phyloP scores from a whole-genome alignment of 371 early-diverging fungal genomes.

The Chytridium lagenaria region DNA sequence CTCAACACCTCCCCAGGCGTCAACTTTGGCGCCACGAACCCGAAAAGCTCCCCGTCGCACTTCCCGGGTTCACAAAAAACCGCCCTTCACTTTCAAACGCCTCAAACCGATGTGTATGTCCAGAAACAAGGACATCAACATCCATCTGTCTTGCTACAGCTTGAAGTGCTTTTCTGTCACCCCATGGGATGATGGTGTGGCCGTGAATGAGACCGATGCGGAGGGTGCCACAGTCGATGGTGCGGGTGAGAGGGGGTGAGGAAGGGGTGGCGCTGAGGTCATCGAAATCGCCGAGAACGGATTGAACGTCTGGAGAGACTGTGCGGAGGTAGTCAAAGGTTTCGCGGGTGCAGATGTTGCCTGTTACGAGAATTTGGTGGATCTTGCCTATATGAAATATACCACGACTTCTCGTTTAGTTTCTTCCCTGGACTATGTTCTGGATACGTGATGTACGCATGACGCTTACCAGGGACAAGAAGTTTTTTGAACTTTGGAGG shows the following conservation, averaged over 20 bases:
- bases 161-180: constrained; percentile 79
- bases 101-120: constrained; percentile 89
- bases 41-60: constrained; percentile 83
- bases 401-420: no score
- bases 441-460: constrained; percentile 1
- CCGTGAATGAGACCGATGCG: constrained; percentile 89
- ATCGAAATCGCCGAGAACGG: constrained; percentile 89
- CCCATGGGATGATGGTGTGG: constrained; percentile 89
- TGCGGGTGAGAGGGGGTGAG: constrained; percentile 47
- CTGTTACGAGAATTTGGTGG: constrained; percentile 92
- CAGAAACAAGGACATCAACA: constrained; percentile 87
- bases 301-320: constrained; percentile 77
- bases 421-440: no score
- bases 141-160: constrained; percentile 78
- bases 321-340: constrained; percentile 86
- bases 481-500: constrained; percentile 91
- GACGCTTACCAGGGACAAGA: constrained; percentile 52
- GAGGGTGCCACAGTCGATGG: constrained; percentile 74
- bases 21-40: constrained; percentile 16
- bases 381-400: constrained; percentile 93
- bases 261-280: constrained; percentile 44
- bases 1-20: background rate
- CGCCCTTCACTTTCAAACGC: constrained; percentile 87
- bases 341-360: constrained; percentile 83
- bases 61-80: constrained; percentile 94